Conservation (phyloP, 2,329 filamentous ascomycete species). For the Colletotrichum sublineola region DNA sequence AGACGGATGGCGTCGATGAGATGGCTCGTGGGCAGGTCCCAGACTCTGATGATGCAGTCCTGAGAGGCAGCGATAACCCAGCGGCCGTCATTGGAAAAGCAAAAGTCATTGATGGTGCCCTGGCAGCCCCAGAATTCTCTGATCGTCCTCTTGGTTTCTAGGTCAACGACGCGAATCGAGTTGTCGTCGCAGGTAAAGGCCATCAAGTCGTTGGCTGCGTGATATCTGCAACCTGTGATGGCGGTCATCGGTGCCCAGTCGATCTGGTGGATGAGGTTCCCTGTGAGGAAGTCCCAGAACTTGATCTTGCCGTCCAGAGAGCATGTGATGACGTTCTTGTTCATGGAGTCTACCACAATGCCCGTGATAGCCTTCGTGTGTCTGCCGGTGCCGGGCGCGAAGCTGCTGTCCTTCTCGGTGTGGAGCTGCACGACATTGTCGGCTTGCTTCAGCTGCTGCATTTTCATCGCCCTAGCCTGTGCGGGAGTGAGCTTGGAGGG, state of each 20-base stretch:
- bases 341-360: slow-evolving; percentile 88
- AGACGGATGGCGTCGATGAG: slow-evolving; percentile 92
- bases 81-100: slow-evolving; percentile 91
- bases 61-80: slow-evolving; percentile 93
- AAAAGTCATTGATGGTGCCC: slow-evolving; percentile 81
- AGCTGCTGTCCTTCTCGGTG: slow-evolving; percentile 57
- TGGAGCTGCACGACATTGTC: slow-evolving; percentile 70
- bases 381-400: slow-evolving; percentile 72
- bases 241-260: slow-evolving; percentile 85
- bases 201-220: slow-evolving; percentile 84
- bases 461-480: slow-evolving; percentile 81
- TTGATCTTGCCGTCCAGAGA: slow-evolving; percentile 93
- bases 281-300: slow-evolving; percentile 96
- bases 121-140: slow-evolving; percentile 91
- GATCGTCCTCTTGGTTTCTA: slow-evolving; percentile 90
- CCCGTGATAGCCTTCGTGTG: slow-evolving; percentile 89
- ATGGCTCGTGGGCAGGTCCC: slow-evolving; percentile 96
- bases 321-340: slow-evolving; percentile 87
- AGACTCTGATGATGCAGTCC: slow-evolving; percentile 85
- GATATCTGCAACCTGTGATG: slow-evolving; percentile 83
- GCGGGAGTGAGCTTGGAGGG: slow-evolving; percentile 82
- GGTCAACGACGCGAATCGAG: slow-evolving; percentile 89
- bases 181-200: slow-evolving; percentile 91
- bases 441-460: slow-evolving; percentile 71
- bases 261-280: slow-evolving; percentile 82